phyloP scores from a whole-genome alignment of 768 basidiomycete species.

The Trametes meyenii region DNA sequence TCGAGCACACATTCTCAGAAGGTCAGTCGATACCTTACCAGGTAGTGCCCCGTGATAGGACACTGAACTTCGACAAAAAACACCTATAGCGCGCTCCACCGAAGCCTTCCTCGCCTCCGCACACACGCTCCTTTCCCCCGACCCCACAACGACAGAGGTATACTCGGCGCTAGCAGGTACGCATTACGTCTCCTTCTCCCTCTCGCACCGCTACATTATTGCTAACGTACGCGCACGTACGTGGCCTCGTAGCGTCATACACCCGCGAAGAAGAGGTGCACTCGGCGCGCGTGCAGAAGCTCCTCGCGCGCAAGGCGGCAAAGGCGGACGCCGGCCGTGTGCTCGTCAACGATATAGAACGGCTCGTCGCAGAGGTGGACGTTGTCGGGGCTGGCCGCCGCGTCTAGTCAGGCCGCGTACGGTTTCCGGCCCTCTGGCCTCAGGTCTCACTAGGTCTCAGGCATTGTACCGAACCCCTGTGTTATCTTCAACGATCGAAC shows the following conservation, averaged over 20 bases:
- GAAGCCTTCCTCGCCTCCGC: slow-evolving; percentile 6
- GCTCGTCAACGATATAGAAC: slow-evolving; percentile 19
- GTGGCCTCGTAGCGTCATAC: not conserved
- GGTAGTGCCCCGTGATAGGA: not conserved
- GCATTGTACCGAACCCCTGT: too few species aligned
- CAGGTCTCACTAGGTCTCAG: too few species aligned
- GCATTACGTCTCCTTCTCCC: not conserved
- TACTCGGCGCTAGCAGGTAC: not conserved
- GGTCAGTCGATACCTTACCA: not conserved
- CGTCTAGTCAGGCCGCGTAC: too few species aligned
- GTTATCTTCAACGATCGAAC: too few species aligned
- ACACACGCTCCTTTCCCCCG: not conserved
- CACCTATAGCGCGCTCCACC: not conserved
- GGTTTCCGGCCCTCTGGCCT: too few species aligned
- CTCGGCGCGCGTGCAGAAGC: slow-evolving; percentile 1
- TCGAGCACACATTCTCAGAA: not conserved
- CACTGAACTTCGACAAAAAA: not conserved
- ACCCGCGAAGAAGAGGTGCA: not conserved
- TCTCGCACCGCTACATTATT: too few species aligned
- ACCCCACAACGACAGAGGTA: not conserved
- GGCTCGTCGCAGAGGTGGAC: slow-evolving; percentile 14
- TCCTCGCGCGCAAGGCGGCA: slow-evolving; percentile 23
- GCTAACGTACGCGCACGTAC: not conserved
- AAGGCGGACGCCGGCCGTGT: slow-evolving; percentile 16
- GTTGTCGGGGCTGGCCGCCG: not conserved